Evolutionary conservation across 2,329 filamentous ascomycete genomes (phyloP).

Genomic region (Thielaviopsis musarum): DNA sequence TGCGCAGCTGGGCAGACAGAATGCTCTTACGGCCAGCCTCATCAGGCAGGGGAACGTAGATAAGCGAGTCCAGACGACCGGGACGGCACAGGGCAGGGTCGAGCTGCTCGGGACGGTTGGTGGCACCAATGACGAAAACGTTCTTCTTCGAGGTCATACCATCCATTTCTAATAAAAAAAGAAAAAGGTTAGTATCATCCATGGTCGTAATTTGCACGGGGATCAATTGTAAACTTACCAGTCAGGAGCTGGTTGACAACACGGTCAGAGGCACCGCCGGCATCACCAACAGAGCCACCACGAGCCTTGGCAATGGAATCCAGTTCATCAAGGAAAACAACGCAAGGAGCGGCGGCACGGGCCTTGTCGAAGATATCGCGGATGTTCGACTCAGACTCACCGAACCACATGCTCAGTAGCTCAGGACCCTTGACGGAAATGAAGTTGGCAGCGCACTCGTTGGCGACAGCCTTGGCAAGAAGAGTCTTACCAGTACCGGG

Average conservation of each 20-base stretch:
- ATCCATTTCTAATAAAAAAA: constrained; percentile 60
- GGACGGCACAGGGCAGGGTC: constrained; percentile 96
- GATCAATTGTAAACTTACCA: constrained; percentile 38
- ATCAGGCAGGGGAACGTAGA: constrained; percentile 94
- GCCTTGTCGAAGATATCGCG: constrained; percentile 99
- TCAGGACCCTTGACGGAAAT: constrained; percentile 99
- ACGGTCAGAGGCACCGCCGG: constrained; percentile 95
- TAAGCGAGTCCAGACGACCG: constrained; percentile 93
- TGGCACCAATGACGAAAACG: constrained; percentile 97
- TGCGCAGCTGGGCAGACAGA: constrained; percentile 89
- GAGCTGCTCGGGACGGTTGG: constrained; percentile 96
- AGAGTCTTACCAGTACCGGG: constrained; percentile 99
- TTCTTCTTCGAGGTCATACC: constrained; percentile 99
- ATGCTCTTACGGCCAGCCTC: constrained; percentile 79
- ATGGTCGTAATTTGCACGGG: constrained; percentile 3
- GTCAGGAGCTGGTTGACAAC: constrained; percentile 99
- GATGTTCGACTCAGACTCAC: constrained; percentile 99
- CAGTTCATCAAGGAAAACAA: constrained; percentile 96
- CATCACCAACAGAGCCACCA: constrained; percentile 90
- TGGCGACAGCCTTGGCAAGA: constrained; percentile 97
- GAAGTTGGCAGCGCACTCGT: constrained; percentile 98
- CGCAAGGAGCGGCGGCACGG: constrained; percentile 88
- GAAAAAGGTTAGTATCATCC: constrained; percentile 23
- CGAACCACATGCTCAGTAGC: constrained; percentile 99
- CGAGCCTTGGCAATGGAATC: constrained; percentile 99